Percentiles rank a stretch among this genome's conserved stretches.
Conservation (phyloP, 2,329 filamentous ascomycete genomes). For the Colletotrichum gloeosporioides region DNA sequence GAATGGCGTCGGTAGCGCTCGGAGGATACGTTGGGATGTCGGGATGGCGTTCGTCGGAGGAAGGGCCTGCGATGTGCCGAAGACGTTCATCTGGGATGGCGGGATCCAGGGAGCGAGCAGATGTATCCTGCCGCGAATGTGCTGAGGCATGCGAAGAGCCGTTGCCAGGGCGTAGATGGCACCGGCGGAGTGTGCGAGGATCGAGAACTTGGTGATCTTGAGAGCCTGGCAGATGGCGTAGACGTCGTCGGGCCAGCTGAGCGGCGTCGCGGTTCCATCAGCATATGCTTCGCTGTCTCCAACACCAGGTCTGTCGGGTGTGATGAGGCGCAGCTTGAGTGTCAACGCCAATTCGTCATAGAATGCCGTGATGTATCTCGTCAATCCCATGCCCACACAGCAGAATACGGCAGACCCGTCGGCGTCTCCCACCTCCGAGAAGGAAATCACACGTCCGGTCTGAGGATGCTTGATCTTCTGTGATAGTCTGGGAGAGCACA, state of each 20-base stretch:
- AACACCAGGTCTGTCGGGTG: conserved; percentile 90
- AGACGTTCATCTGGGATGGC: conserved; percentile 87
- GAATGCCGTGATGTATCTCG: conserved; percentile 93
- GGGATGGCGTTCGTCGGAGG: conserved; percentile 87
- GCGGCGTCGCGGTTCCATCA: conserved; percentile 81
- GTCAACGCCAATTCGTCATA: conserved; percentile 95
- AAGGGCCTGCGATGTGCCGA: conserved; percentile 74
- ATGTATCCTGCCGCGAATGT: conserved; percentile 93
- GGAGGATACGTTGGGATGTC: conserved; percentile 87
- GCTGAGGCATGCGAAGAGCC: conserved; percentile 92
- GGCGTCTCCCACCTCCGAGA: conserved; percentile 94
- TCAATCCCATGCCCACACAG: conserved; percentile 97
- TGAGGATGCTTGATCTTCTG: conserved; percentile 88
- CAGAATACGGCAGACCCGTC: conserved; percentile 93
- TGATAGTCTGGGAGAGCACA: conserved; percentile 82
- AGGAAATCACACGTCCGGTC: conserved; percentile 87
- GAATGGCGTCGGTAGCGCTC: conserved; percentile 87
- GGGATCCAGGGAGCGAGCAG: conserved; percentile 97
- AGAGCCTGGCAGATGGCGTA: conserved; percentile 91
- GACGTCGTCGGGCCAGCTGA: conserved; percentile 91
- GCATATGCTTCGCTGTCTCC: conserved; percentile 88
- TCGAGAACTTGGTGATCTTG: conserved; percentile 94
- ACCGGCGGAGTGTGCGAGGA: conserved; percentile 93
- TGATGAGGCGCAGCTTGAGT: conserved; percentile 87
- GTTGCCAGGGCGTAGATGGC: conserved; percentile 98